Conservation (phyloP, 768 basidiomycete species). For the Phaeotremella fagi region DNA sequence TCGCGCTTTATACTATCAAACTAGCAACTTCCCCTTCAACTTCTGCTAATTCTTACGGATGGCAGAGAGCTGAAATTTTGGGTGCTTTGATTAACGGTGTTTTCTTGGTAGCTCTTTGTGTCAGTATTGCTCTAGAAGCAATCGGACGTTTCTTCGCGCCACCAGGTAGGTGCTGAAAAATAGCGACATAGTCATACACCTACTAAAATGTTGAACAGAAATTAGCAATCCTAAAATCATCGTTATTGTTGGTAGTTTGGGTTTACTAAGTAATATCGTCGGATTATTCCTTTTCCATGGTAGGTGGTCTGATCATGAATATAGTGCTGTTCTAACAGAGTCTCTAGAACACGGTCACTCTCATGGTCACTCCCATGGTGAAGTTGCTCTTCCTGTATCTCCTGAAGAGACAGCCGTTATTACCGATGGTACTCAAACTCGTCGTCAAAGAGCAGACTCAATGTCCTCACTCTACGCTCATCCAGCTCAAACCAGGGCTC, state of each 20-base stretch:
- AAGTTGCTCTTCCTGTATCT: slow-evolving; percentile 25
- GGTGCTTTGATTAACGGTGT: slow-evolving; percentile 95
- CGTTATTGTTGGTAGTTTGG: slow-evolving; percentile 82
- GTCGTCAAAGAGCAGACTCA: slow-evolving; percentile 41
- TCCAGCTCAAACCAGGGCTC: slow-evolving; percentile 53
- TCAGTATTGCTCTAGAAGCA: slow-evolving; percentile 90
- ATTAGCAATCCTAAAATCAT: slow-evolving; percentile 83
- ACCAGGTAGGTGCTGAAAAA: slow-evolving; percentile 72
- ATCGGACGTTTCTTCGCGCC: slow-evolving; percentile 80
- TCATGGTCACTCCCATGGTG: slow-evolving; percentile 51
- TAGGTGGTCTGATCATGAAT: slow-evolving; percentile 48
- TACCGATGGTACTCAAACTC: slow-evolving; percentile 7
- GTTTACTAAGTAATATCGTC: slow-evolving; percentile 83
- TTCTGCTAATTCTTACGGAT: slow-evolving; percentile 87
- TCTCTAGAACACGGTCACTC: slow-evolving; percentile 62
- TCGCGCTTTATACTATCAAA: slow-evolving; percentile 92
- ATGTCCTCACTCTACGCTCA: slow-evolving; percentile 62
- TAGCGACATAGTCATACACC: too few species aligned
- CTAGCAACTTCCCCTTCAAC: slow-evolving; percentile 51
- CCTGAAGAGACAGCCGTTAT: slow-evolving; percentile 9
- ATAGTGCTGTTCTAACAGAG: background rate
- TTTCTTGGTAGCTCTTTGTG: slow-evolving; percentile 92
- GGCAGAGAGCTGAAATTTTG: slow-evolving; percentile 95
- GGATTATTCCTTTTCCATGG: slow-evolving; percentile 95
- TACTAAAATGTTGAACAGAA: too few species aligned